A percentile compares a stretch with the other conserved stretches of the same genome.
Evolutionary conservation across 1,139 yeast species (phyloP).

Genomic region (Scheffersomyces illinoinensis): DNA sequence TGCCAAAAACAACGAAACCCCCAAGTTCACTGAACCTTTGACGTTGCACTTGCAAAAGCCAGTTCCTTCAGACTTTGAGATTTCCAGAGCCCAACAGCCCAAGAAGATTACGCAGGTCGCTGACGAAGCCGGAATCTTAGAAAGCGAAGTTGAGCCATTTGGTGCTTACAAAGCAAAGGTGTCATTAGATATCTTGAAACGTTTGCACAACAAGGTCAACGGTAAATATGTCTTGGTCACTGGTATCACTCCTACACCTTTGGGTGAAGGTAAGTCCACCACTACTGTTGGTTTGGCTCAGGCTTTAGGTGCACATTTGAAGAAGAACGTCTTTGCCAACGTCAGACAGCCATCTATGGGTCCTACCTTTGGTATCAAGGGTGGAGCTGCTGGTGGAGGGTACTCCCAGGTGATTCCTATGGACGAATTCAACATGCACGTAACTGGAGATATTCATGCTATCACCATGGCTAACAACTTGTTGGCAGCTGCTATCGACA

Average conservation of each 20-base stretch:
- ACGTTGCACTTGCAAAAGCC: conserved; percentile 68
- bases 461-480: conserved; percentile 93
- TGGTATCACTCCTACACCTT: conserved; percentile 97
- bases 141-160: conserved; percentile 83
- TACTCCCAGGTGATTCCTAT: conserved; percentile 97
- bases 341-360: conserved; percentile 99
- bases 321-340: conserved; percentile 87
- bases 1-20: conserved; percentile 44
- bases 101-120: conserved; percentile 84
- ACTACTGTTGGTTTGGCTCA: conserved; percentile 97
- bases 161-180: conserved; percentile 95
- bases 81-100: conserved; percentile 87
- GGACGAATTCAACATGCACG: conserved; percentile 98
- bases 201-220: conserved; percentile 64
- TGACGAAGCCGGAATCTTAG: conserved; percentile 77
- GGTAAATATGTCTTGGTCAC: conserved; percentile 94
- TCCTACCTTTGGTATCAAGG: conserved; percentile 97
- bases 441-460: conserved; percentile 98
- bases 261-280: conserved; percentile 98
- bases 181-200: conserved; percentile 68
- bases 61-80: conserved; percentile 93
- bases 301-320: conserved; percentile 90
- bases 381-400: conserved; percentile 99
- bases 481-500: conserved; percentile 96
- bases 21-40: conserved; percentile 59